Conservation (phyloP, 2,329 filamentous ascomycete genomes). For the Camillea tinctor region DNA sequence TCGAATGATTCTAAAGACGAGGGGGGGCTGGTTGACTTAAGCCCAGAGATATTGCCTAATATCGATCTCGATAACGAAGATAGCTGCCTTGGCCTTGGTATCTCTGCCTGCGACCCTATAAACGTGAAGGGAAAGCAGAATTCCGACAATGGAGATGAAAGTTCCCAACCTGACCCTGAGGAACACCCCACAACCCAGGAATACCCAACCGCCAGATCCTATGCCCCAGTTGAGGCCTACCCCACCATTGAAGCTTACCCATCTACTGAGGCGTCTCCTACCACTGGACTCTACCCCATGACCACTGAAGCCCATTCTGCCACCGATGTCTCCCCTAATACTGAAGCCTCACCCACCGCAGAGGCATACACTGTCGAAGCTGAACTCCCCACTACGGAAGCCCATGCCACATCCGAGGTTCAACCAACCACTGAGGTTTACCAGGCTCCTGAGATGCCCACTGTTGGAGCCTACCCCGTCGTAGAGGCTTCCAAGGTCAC, state of each 20-base stretch:
- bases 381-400: neutral
- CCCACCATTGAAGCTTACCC: neutral
- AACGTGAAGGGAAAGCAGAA: constrained; percentile 17
- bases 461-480: neutral
- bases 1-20: neutral
- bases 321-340: neutral
- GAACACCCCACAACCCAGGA: neutral
- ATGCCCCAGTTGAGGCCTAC: neutral
- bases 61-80: constrained; percentile 18
- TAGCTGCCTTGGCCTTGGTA: constrained; percentile 22
- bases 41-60: constrained; percentile 12
- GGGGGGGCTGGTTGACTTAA: constrained; percentile 16
- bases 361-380: neutral
- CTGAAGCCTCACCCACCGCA: neutral
- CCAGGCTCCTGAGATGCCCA: neutral
- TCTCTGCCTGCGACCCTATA: constrained; percentile 26
- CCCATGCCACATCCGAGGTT: neutral
- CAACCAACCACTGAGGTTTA: neutral
- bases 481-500: neutral
- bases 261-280: neutral
- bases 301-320: neutral
- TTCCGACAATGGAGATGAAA: constrained; percentile 5
- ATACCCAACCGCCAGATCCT: neutral
- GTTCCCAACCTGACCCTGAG: neutral
- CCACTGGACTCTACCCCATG: neutral